phyloP scores from a whole-genome alignment of 805 yeast species.

The Yarrowia sp. region DNA sequence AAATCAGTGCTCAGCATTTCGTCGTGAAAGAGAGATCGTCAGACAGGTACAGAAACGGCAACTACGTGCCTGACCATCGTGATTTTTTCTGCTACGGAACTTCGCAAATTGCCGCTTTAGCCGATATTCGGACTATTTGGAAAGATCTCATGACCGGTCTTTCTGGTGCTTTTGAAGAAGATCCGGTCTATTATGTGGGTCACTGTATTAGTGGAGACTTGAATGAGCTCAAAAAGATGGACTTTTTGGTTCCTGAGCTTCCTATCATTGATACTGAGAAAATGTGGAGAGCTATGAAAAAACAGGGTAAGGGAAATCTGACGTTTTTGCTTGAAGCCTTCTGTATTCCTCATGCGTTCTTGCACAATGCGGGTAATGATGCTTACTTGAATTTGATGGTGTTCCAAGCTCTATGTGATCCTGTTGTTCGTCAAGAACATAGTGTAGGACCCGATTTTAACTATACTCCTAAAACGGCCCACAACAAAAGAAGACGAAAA shows the following conservation, averaged over 20 bases:
- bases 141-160: not conserved
- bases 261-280: conserved; percentile 49
- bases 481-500: conserved; percentile 6
- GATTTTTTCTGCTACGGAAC: conserved; percentile 51
- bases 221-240: conserved; percentile 48
- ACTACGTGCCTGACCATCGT: conserved; percentile 55
- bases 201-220: conserved; percentile 59
- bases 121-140: conserved; percentile 38
- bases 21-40: conserved; percentile 20
- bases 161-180: not conserved
- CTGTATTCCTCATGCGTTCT: conserved; percentile 54
- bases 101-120: conserved; percentile 45
- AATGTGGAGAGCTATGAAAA: conserved; percentile 42
- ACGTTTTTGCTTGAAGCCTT: conserved; percentile 48
- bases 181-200: conserved; percentile 48
- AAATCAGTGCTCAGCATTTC: conserved; percentile 22
- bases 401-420: conserved; percentile 54
- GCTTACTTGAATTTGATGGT: conserved; percentile 59
- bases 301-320: conserved; percentile 33
- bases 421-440: conserved; percentile 32
- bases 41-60: conserved; percentile 45
- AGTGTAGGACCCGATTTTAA: not conserved
- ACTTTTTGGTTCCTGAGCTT: conserved; percentile 47
- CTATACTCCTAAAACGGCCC: not conserved
- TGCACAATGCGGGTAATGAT: conserved; percentile 74